Percentiles rank a stretch among this genome's conserved stretches.
Conservation (phyloP, 129 eudicot species). For the Cynara cardunculus region DNA sequence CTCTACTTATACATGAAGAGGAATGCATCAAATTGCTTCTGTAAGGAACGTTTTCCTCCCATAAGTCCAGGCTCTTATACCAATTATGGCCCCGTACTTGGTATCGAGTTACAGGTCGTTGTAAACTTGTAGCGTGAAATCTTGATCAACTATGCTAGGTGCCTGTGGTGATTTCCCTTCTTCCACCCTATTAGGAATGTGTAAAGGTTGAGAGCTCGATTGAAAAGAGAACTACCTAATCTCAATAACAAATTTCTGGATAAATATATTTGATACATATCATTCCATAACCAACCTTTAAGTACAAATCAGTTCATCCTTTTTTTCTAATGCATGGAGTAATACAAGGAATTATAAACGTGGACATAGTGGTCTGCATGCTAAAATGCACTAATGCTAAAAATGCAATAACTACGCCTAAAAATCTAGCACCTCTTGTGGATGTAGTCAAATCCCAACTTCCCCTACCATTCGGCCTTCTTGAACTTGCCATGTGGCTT, state of each 20-base stretch:
- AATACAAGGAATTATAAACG: not conserved
- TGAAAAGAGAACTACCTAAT: not conserved
- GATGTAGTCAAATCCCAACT: not conserved
- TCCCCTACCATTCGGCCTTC: not conserved
- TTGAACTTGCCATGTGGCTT: not conserved
- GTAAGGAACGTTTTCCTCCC: no score
- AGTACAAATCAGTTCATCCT: not conserved
- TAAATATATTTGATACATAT: not conserved
- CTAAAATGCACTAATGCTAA: no score
- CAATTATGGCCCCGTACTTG: no score
- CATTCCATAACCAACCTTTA: not conserved
- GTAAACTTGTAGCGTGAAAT: no score
- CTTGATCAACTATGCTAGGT: no score
- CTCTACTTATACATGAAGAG: no score
- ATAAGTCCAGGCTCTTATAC: no score
- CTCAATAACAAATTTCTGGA: not conserved
- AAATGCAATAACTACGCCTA: not conserved
- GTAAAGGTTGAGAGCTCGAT: not conserved
- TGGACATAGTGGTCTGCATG: not conserved
- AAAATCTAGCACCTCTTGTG: not conserved
- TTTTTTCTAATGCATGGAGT: not conserved
- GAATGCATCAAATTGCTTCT: no score
- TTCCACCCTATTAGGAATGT: not conserved
- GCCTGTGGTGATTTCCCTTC: not conserved
- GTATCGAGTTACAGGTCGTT: no score